Percentiles rank a stretch among this genome's conserved stretches.
Evolutionary conservation across 1,284 basidiomycete species (phyloP).

Genomic region (Peniophora sp.): DNA sequence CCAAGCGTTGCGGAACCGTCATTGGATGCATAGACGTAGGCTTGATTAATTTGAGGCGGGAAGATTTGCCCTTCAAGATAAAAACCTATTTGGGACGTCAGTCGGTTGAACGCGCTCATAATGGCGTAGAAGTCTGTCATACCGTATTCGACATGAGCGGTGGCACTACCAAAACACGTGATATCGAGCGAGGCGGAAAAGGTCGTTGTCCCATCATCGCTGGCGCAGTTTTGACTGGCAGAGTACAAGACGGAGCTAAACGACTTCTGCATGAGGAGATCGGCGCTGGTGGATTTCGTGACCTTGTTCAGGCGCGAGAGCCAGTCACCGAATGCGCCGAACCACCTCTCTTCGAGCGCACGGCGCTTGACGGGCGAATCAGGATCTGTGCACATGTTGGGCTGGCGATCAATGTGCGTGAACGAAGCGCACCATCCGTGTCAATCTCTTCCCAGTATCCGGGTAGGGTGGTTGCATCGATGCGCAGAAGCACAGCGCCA

Average conservation of each 20-base stretch:
- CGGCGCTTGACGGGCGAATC: constrained; percentile 2
- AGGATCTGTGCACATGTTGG: constrained; percentile 3
- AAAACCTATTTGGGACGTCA: constrained; percentile 3
- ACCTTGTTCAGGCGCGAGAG: constrained; percentile 7
- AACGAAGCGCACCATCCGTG: constrained; percentile 4
- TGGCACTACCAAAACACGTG: constrained; percentile 1
- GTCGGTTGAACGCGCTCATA: too few relatives aligned
- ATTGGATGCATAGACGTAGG: constrained; percentile 8
- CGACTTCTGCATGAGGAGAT: constrained; percentile 5
- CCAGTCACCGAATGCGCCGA: constrained; percentile 6
- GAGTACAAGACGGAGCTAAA: constrained; percentile 6
- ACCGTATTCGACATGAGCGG: constrained; percentile 1
- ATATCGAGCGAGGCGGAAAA: constrained; percentile 2
- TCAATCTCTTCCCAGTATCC: constrained; percentile 6
- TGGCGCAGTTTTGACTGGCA: constrained; percentile 5
- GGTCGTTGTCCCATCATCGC: constrained; percentile 5
- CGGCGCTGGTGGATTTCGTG: constrained; percentile 3
- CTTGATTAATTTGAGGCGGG: constrained; percentile 6
- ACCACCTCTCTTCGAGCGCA: constrained; percentile 8
- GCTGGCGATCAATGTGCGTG: too few relatives aligned
- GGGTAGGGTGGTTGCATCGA: constrained; percentile 5
- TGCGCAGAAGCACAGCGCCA: constrained; percentile 4
- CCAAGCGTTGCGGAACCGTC: constrained; percentile 5
- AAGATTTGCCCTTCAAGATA: constrained; percentile 10
- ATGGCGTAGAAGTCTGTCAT: background rate